A percentile compares a stretch with the other conserved stretches of the same genome.
phyloP scores from a whole-genome alignment of 2,329 filamentous ascomycete genomes.

The Penicillium sp. region DNA sequence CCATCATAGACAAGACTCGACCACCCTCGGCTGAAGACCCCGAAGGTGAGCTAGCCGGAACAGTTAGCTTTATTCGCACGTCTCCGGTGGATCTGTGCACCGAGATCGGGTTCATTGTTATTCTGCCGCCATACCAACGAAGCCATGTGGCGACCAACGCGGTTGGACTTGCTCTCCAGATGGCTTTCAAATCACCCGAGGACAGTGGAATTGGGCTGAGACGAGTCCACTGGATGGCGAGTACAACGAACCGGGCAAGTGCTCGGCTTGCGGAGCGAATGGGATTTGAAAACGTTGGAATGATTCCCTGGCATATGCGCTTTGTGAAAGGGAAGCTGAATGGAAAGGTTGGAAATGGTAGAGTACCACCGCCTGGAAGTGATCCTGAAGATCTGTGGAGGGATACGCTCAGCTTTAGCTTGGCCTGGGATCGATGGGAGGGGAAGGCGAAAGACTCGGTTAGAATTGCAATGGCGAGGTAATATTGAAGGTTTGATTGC shows the following conservation, averaged over 20 bases:
- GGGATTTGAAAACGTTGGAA: conserved; percentile 18
- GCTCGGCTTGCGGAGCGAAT: conserved; percentile 17
- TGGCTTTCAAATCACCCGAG: conserved; percentile 6
- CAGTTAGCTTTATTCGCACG: conserved; percentile 17
- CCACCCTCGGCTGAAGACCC: conserved; percentile 15
- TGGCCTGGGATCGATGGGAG: conserved; percentile 21
- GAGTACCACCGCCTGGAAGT: conserved; percentile 9
- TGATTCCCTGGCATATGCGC: conserved; percentile 20
- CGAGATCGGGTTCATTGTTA: conserved; percentile 21
- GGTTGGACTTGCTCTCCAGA: conserved; percentile 14
- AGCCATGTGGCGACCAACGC: conserved; percentile 19
- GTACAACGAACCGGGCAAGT: conserved; percentile 18
- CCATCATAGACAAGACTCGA: conserved; percentile 21
- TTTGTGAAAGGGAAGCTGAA: conserved; percentile 13
- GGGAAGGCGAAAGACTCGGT: not conserved
- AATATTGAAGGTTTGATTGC: not conserved
- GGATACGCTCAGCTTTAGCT: conserved; percentile 14
- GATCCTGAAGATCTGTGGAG: conserved; percentile 22
- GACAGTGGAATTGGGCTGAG: conserved; percentile 14
- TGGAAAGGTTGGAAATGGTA: conserved; percentile 20
- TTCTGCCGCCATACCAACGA: conserved; percentile 21
- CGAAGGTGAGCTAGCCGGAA: conserved; percentile 20
- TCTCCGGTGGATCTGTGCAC: conserved; percentile 11
- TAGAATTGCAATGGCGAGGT: conserved; percentile 1
- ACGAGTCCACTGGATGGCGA: conserved; percentile 18